These are phyloP conservation scores for Fusarium sp. DNA, from an alignment of 2,329 filamentous ascomycete species.

Conservation along the genomic window DNA sequence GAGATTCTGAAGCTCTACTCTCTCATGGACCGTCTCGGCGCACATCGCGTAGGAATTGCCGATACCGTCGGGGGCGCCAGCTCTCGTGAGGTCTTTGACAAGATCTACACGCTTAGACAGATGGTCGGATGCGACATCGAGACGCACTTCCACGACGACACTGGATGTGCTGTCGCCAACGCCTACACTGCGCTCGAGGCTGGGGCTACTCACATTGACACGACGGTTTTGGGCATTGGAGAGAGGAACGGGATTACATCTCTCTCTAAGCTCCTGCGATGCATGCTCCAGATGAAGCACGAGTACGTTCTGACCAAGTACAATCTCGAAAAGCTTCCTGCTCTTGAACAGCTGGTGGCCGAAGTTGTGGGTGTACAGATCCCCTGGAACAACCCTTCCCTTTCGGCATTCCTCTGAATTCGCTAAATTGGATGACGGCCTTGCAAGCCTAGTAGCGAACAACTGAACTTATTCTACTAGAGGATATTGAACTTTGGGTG, in stretches of 20 bases:
- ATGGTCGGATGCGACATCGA: conserved; percentile 71
- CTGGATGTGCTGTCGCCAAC: conserved; percentile 89
- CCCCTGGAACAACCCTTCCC: conserved; percentile 29
- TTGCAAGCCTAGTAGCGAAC: neutral
- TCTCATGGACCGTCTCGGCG: conserved; percentile 84
- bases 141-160: conserved; percentile 78
- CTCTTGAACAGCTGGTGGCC: conserved; percentile 85
- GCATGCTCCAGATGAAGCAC: conserved; percentile 59
- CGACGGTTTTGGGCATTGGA: conserved; percentile 71
- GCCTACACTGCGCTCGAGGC: conserved; percentile 89
- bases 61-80: conserved; percentile 91
- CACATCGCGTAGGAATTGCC: conserved; percentile 88
- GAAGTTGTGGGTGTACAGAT: conserved; percentile 59
- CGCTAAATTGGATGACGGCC: neutral
- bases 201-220: conserved; percentile 85
- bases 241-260: conserved; percentile 75
- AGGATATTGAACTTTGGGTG: too few species aligned
- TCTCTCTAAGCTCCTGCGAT: conserved; percentile 50
- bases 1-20: conserved; percentile 85
- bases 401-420: conserved; percentile 4
- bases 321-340: conserved; percentile 89
- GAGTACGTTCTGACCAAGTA: conserved; percentile 92
- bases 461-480: too few species aligned
- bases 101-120: conserved; percentile 82
- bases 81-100: conserved; percentile 88